Conservation (phyloP, 257 asterid genomes). For the Avicennia marina region DNA sequence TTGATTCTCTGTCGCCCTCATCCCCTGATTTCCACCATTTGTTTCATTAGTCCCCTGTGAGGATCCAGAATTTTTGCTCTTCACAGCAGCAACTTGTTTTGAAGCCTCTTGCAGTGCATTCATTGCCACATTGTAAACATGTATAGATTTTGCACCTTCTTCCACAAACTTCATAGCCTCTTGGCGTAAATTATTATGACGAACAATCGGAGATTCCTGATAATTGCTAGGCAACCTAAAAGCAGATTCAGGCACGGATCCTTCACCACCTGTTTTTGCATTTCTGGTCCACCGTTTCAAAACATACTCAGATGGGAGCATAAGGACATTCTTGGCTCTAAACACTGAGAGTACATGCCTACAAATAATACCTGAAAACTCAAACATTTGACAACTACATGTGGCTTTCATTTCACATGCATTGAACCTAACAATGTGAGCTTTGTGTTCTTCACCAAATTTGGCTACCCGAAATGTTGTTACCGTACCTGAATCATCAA, state of each 20-base stretch:
- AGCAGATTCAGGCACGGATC: conserved; percentile 26
- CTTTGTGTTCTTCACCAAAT: conserved; percentile 78
- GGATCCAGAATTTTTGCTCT: conserved; percentile 39
- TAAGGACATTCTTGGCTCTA: conserved; percentile 69
- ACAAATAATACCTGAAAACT: conserved; percentile 72
- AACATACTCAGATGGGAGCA: conserved; percentile 67
- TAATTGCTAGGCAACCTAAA: conserved; percentile 28
- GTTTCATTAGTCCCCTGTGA: conserved; percentile 28
- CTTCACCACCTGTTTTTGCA: conserved; percentile 46
- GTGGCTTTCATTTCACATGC: conserved; percentile 58
- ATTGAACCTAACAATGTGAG: conserved; percentile 57
- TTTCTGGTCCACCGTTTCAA: conserved; percentile 89
- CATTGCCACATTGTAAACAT: conserved; percentile 65
- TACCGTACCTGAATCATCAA: conserved; percentile 48
- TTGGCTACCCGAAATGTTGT: conserved; percentile 59
- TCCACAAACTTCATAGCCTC: conserved; percentile 84
- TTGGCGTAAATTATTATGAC: conserved; percentile 53
- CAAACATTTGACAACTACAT: conserved; percentile 79
- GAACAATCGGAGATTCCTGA: conserved; percentile 46
- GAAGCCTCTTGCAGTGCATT: conserved; percentile 72
- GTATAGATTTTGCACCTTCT: conserved; percentile 87
- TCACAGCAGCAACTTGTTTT: conserved; percentile 50
- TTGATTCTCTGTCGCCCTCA: conserved; percentile 32
- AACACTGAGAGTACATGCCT: conserved; percentile 79
- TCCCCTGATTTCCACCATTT: conserved; percentile 41